A percentile compares a stretch with the other conserved stretches of the same genome.
Evolutionary conservation across 176 grass and related monocot species (phyloP).

Genomic region (Carex cristatella): DNA sequence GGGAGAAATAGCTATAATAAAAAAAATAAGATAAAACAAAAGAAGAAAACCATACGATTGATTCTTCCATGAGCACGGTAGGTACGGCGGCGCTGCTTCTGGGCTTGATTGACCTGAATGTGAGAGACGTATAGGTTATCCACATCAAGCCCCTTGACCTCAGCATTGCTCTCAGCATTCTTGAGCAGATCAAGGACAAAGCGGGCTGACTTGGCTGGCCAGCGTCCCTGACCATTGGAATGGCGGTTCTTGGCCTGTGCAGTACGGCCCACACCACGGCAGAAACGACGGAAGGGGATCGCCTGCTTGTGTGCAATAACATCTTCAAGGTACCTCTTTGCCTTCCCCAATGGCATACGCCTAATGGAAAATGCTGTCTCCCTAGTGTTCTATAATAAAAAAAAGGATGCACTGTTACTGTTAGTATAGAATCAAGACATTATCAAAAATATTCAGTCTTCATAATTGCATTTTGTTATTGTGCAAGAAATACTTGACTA

Average conservation of each 20-base stretch:
- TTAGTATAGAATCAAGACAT: neutral
- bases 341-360: conserved; percentile 54
- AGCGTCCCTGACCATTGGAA: conserved; percentile 74
- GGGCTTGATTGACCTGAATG: conserved; percentile 74
- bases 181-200: conserved; percentile 88
- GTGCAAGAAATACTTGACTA: neutral
- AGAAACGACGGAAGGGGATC: conserved; percentile 82
- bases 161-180: conserved; percentile 61
- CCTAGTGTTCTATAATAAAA: conserved; percentile 50
- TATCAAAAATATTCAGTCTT: neutral
- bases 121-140: conserved; percentile 66
- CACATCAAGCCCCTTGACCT: conserved; percentile 77
- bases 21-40: neutral
- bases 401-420: neutral
- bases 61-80: conserved; percentile 72
- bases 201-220: conserved; percentile 65
- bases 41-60: conserved; percentile 39
- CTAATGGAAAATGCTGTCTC: conserved; percentile 71
- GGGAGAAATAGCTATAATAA: neutral
- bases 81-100: conserved; percentile 56
- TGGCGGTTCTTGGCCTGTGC: conserved; percentile 67
- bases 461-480: neutral
- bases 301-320: conserved; percentile 89
- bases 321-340: conserved; percentile 88
- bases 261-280: conserved; percentile 68